Evolutionary conservation across 352 stramenopile genomes (phyloP).

Genomic region (Globisporangium irregulare): DNA sequence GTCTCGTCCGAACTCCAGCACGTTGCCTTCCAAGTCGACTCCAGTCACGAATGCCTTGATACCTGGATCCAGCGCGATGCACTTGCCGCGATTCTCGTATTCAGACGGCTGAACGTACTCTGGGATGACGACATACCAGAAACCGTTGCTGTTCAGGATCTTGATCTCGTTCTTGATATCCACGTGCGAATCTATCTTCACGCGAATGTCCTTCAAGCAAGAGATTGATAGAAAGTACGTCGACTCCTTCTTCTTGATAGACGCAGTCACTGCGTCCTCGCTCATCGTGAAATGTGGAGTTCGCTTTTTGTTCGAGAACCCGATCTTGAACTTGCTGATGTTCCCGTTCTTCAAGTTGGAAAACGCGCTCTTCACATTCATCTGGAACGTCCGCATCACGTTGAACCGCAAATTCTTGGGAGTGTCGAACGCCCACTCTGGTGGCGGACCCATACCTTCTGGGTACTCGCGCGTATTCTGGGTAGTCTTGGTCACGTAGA

Average conservation of each 20-base stretch:
- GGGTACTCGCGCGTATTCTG: neutral
- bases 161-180: neutral
- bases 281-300: neutral
- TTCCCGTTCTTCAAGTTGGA: neutral
- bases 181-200: neutral
- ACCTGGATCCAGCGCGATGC: too few relatives aligned
- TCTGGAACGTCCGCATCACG: neutral
- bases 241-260: neutral
- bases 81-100: too few relatives aligned
- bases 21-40: too few relatives aligned
- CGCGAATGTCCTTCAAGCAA: neutral
- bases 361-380: neutral
- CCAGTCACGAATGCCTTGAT: too few relatives aligned
- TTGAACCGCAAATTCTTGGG: neutral
- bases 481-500: neutral
- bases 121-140: neutral
- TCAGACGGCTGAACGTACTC: too few relatives aligned
- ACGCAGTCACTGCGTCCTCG: neutral
- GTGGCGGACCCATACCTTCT: neutral
- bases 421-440: neutral
- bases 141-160: neutral
- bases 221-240: neutral
- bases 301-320: neutral
- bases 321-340: neutral
- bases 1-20: too few relatives aligned